These are phyloP conservation scores for Colletotrichum neosansevieriae DNA, from an alignment of 2,329 filamentous ascomycete genomes.

Conservation along the genomic window DNA sequence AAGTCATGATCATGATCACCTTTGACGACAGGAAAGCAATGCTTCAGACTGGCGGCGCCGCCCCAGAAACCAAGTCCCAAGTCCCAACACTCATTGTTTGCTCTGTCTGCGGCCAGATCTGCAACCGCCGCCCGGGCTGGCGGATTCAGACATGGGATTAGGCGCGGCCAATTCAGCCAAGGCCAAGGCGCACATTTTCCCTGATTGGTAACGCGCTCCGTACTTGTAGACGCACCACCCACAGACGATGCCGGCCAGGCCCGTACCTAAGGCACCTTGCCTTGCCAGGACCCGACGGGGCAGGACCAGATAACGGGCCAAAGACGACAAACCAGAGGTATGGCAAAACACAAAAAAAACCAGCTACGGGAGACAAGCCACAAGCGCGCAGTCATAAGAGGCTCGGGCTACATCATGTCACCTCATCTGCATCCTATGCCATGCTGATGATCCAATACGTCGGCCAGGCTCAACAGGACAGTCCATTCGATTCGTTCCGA, in stretches of 20 bases:
- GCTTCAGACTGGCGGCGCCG: not conserved
- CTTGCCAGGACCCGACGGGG: conserved; percentile 25
- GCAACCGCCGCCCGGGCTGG: conserved; percentile 40
- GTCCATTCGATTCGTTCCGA: too few relatives aligned
- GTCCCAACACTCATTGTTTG: conserved; percentile 15
- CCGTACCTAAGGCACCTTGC: conserved; percentile 36
- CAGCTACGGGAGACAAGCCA: too few relatives aligned
- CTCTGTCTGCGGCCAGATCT: conserved; percentile 40
- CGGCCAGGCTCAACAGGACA: too few relatives aligned
- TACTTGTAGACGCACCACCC: conserved; percentile 23
- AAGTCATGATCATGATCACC: not conserved
- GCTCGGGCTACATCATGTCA: too few relatives aligned
- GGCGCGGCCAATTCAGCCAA: conserved; percentile 34
- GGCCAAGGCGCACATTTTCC: conserved; percentile 40
- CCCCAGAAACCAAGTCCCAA: not conserved
- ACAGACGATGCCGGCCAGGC: conserved; percentile 37
- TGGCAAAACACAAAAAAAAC: too few relatives aligned
- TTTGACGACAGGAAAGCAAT: not conserved
- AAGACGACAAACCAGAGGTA: not conserved
- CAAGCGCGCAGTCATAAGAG: too few relatives aligned
- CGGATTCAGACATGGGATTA: conserved; percentile 39
- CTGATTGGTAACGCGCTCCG: conserved; percentile 33
- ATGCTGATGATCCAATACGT: too few relatives aligned
- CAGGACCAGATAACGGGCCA: conserved; percentile 3
- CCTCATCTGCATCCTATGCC: too few relatives aligned